Conservation (phyloP, 1,139 yeast genomes). For the Groenewaldozyma sp. region DNA sequence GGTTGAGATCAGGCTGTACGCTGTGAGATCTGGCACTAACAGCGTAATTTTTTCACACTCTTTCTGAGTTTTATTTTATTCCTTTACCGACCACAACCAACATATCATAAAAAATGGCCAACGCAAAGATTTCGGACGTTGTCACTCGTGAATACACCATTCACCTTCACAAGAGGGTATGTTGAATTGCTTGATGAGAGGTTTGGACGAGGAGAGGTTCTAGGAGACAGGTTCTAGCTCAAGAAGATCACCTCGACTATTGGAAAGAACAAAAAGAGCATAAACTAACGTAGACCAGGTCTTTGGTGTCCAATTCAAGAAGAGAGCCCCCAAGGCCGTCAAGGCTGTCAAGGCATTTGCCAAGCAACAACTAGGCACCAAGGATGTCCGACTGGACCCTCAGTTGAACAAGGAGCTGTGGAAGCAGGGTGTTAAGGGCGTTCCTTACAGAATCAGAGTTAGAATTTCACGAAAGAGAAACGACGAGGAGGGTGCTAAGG, state of each 20-base stretch:
- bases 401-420: slow-evolving; percentile 96
- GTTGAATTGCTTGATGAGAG: slow-evolving; percentile 31
- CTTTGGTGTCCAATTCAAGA: slow-evolving; percentile 98
- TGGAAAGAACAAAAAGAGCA: background rate
- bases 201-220: background rate
- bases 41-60: too few species aligned
- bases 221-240: background rate
- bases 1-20: too few species aligned
- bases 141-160: slow-evolving; percentile 99
- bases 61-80: too few species aligned
- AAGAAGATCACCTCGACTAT: too few species aligned
- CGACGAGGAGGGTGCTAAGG: slow-evolving; percentile 99
- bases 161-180: slow-evolving; percentile 98
- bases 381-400: slow-evolving; percentile 99
- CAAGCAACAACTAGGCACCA: slow-evolving; percentile 97
- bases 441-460: slow-evolving; percentile 95
- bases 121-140: slow-evolving; percentile 99
- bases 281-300: slow-evolving; percentile 39
- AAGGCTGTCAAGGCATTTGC: slow-evolving; percentile 99
- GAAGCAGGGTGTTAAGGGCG: slow-evolving; percentile 99
- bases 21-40: too few species aligned
- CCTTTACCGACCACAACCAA: slow-evolving; percentile 1
- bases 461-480: slow-evolving; percentile 99
- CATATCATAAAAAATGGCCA: slow-evolving; percentile 27
- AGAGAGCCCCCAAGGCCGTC: slow-evolving; percentile 99